Percentiles rank a stretch among this genome's conserved stretches.
These are phyloP conservation scores for Sclerotinia minor DNA, from an alignment of 2,329 filamentous ascomycete genomes.

Conservation along the genomic window DNA sequence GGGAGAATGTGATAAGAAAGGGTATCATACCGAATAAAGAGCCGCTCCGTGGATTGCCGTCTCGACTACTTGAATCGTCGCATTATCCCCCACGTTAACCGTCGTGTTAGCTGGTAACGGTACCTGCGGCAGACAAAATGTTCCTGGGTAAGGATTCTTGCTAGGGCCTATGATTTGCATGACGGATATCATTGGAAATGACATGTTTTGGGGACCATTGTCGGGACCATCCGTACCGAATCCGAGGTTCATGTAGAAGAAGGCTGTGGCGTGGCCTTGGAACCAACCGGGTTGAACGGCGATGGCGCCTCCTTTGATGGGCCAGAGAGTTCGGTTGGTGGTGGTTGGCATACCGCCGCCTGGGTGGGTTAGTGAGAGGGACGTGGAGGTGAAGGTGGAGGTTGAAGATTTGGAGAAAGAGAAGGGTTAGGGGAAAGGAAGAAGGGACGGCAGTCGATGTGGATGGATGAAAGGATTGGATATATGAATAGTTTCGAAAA, in stretches of 20 bases:
- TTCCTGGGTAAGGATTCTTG: constrained; percentile 83
- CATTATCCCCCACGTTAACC: constrained; percentile 79
- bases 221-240: constrained; percentile 68
- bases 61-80: constrained; percentile 88
- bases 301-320: constrained; percentile 80
- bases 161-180: constrained; percentile 82
- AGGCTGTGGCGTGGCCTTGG: constrained; percentile 77
- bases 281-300: constrained; percentile 96
- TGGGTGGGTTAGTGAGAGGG: constrained; percentile 43
- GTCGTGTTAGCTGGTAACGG: constrained; percentile 72
- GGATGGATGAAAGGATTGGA: neutral
- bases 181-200: constrained; percentile 73
- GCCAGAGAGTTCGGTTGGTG: constrained; percentile 89
- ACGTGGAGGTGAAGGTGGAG: no score
- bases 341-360: constrained; percentile 80
- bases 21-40: constrained; percentile 52
- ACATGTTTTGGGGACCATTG: constrained; percentile 80
- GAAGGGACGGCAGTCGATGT: neutral
- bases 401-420: neutral
- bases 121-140: constrained; percentile 86
- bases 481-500: neutral
- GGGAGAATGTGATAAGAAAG: neutral
- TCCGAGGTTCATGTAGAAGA: constrained; percentile 90
- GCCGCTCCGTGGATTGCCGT: constrained; percentile 79
- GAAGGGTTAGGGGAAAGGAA: neutral